phyloP scores from a whole-genome alignment of 1,139 yeast genomes.

The Candida tetrigidarum region DNA sequence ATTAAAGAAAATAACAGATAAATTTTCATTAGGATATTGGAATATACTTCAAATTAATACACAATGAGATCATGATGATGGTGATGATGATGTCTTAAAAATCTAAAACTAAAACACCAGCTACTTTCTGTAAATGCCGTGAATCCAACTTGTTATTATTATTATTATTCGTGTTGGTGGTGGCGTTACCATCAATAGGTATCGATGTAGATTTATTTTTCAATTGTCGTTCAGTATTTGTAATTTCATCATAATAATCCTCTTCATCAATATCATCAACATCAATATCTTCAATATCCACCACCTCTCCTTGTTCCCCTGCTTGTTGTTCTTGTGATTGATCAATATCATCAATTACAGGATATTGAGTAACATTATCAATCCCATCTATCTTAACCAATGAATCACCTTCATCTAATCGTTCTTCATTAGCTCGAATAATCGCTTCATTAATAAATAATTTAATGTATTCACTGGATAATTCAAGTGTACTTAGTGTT shows the following conservation, averaged over 20 bases:
- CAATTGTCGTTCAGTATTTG: conserved; percentile 25
- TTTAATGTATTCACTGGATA: conserved; percentile 59
- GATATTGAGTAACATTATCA: conserved; percentile 31
- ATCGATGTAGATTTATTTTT: conserved; percentile 18
- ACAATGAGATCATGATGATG: conserved; percentile 6
- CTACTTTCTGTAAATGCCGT: conserved; percentile 54
- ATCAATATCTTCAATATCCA: conserved; percentile 20
- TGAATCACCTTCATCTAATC: conserved; percentile 36
- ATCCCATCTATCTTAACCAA: conserved; percentile 34
- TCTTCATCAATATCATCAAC: conserved; percentile 18
- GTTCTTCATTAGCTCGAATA: conserved; percentile 59
- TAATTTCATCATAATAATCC: conserved; percentile 16
- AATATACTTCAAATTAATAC: conserved; percentile 24
- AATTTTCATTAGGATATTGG: conserved; percentile 40
- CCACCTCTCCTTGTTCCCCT: conserved; percentile 2
- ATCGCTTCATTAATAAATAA: conserved; percentile 69
- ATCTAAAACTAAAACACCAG: conserved; percentile 61
- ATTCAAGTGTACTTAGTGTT: conserved; percentile 50
- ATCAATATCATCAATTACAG: conserved; percentile 18
- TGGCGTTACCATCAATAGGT: no score
- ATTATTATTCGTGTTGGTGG: no score
- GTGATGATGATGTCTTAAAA: no score
- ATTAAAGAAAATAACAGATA: conserved; percentile 21
- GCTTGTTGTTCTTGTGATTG: conserved; percentile 15
- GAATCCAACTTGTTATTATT: conserved; percentile 40